Percentiles rank a stretch among this genome's conserved stretches.
phyloP scores from a whole-genome alignment of 176 grass and related monocot species.

The Musa troglodytarum region DNA sequence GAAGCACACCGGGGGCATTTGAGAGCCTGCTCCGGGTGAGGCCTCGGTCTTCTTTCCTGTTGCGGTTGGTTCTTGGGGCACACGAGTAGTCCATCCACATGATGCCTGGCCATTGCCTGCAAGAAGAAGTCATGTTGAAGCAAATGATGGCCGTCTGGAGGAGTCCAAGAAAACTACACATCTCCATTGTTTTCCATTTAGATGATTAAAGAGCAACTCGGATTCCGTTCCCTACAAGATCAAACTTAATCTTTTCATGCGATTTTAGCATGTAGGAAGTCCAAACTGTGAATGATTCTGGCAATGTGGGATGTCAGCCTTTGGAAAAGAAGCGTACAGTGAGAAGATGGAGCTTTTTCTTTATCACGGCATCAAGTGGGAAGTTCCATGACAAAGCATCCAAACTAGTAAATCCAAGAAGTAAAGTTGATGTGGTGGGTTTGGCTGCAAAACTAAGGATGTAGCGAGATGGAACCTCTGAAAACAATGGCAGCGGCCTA shows the following conservation, averaged over 20 bases:
- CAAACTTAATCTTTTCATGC: no score
- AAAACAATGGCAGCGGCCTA: no score
- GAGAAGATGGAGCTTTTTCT: neutral
- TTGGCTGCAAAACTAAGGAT: neutral
- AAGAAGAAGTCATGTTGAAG: neutral
- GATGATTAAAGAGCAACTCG: no score
- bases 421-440: neutral
- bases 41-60: slow-evolving; percentile 5
- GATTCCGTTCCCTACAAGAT: no score
- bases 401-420: neutral
- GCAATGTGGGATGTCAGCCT: slow-evolving; percentile 3
- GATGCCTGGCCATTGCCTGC: neutral
- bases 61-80: neutral
- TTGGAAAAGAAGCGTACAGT: slow-evolving; percentile 1
- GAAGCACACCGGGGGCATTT: slow-evolving; percentile 48
- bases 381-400: neutral
- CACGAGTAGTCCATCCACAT: neutral
- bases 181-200: no score
- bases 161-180: no score
- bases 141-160: no score
- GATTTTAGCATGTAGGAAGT: no score
- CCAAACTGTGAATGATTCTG: no score
- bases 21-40: slow-evolving; percentile 22
- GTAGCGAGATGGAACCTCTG: no score
- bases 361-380: slow-evolving; percentile 1